phyloP scores from a whole-genome alignment of 1,139 yeast genomes.

The Saccharomyces uvarum region DNA sequence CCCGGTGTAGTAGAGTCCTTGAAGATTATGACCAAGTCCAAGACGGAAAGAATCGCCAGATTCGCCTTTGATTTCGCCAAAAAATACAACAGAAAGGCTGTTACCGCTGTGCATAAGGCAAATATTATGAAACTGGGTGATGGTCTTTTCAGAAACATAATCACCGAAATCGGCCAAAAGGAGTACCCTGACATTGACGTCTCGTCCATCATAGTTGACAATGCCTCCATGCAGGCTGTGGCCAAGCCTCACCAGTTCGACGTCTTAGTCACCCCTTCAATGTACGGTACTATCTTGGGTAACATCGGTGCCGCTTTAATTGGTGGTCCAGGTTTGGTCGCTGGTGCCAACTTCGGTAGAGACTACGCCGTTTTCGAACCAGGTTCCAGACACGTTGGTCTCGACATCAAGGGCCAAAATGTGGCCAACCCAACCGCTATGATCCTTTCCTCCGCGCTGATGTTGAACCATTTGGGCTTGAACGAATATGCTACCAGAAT shows the following conservation, averaged over 20 bases:
- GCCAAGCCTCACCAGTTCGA: conserved; percentile 97
- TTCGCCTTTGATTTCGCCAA: conserved; percentile 94
- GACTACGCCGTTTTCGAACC: conserved; percentile 98
- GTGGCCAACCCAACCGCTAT: conserved; percentile 97
- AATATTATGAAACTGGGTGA: conserved; percentile 98
- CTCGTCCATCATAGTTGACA: conserved; percentile 93
- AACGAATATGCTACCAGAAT: conserved; percentile 78
- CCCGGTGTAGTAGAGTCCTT: conserved; percentile 97
- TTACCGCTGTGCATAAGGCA: conserved; percentile 97
- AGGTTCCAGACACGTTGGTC: conserved; percentile 98
- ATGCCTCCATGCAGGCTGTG: conserved; percentile 98
- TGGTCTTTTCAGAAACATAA: conserved; percentile 93
- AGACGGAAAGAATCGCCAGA: conserved; percentile 95
- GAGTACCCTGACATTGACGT: conserved; percentile 81
- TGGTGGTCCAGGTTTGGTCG: conserved; percentile 98
- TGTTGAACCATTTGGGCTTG: conserved; percentile 91
- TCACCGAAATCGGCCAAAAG: conserved; percentile 74
- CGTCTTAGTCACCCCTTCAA: conserved; percentile 94
- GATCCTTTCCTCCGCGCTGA: conserved; percentile 82
- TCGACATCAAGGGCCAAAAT: conserved; percentile 90
- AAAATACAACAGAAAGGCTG: conserved; percentile 84
- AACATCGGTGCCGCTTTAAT: conserved; percentile 97
- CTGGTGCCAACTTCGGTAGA: conserved; percentile 97
- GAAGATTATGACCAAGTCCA: conserved; percentile 88
- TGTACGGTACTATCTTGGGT: conserved; percentile 94